Evolutionary conservation across 2,329 filamentous ascomycete species (phyloP).

Genomic region (Trichoderma simmonsii): DNA sequence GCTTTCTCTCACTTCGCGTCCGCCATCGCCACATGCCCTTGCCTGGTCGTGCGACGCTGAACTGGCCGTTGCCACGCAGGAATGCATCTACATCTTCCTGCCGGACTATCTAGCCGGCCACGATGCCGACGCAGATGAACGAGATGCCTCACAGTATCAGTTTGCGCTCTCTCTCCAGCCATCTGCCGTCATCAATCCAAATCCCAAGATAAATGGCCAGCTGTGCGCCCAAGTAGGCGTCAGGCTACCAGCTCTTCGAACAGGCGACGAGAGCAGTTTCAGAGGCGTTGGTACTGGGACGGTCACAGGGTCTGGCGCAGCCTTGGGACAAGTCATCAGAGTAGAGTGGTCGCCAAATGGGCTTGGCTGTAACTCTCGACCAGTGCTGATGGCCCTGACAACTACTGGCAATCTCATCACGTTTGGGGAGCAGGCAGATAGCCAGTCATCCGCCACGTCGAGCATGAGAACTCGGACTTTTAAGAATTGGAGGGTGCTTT

Average conservation of each 20-base stretch:
- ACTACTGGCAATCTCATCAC: conserved; percentile 49
- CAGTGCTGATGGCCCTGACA: conserved; percentile 50
- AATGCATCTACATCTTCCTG: conserved; percentile 51
- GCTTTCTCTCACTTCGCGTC: conserved; percentile 42
- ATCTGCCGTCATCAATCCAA: conserved; percentile 36
- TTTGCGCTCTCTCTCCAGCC: conserved; percentile 35
- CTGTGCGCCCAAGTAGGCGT: conserved; percentile 41
- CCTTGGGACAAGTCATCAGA: conserved; percentile 53
- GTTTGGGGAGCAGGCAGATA: conserved; percentile 47
- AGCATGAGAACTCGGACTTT: conserved; percentile 39
- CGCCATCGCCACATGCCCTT: conserved; percentile 42
- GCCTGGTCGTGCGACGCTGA: conserved; percentile 58
- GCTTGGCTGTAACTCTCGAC: conserved; percentile 52
- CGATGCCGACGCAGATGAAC: conserved; percentile 26
- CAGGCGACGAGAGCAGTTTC: conserved; percentile 31
- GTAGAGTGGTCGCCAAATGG: conserved; percentile 58
- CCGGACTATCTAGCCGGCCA: conserved; percentile 39
- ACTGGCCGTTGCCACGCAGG: conserved; percentile 55
- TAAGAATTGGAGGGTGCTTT: conserved; percentile 52
- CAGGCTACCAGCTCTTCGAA: conserved; percentile 28
- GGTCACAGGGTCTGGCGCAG: conserved; percentile 47
- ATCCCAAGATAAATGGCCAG: conserved; percentile 44
- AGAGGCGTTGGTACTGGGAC: conserved; percentile 45
- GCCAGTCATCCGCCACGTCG: conserved; percentile 27
- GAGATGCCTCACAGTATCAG: conserved; percentile 30